Percentiles rank a stretch among this genome's conserved stretches.
Evolutionary conservation across 2,329 filamentous ascomycete genomes (phyloP).

Genomic region (Epichloe sp.): DNA sequence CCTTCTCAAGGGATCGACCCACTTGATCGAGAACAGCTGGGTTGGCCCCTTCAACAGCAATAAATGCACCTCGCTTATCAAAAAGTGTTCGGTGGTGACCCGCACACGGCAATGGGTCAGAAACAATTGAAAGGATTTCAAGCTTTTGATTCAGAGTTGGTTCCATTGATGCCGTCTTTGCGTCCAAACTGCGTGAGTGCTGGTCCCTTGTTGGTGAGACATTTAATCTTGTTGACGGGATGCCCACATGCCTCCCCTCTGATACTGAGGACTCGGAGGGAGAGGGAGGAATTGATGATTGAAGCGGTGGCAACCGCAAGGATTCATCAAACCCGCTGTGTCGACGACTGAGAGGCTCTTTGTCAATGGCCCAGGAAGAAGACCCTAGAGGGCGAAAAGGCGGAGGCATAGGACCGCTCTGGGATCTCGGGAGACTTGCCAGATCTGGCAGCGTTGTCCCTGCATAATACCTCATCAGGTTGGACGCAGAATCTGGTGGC

Average conservation of each 20-base stretch:
- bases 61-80: constrained; percentile 57
- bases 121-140: constrained; percentile 61
- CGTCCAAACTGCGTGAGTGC: constrained; percentile 21
- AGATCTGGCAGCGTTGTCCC: constrained; percentile 17
- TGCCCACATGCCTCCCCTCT: constrained; percentile 15
- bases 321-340: constrained; percentile 41
- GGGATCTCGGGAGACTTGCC: constrained; percentile 18
- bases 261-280: constrained; percentile 13
- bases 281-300: constrained; percentile 27
- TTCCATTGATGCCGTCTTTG: constrained; percentile 20
- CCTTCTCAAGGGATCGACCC: constrained; percentile 51
- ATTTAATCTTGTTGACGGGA: constrained; percentile 16
- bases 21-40: constrained; percentile 36
- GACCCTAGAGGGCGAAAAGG: constrained; percentile 33
- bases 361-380: constrained; percentile 16
- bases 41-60: constrained; percentile 70
- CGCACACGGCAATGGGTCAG: constrained; percentile 45
- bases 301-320: constrained; percentile 39
- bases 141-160: constrained; percentile 64
- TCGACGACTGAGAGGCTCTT: constrained; percentile 20
- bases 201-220: constrained; percentile 4
- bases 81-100: constrained; percentile 18
- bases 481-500: constrained; percentile 10
- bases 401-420: constrained; percentile 36
- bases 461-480: constrained; percentile 11